Percentiles rank a stretch among this genome's conserved stretches.
Evolutionary conservation across 441 rosid species (phyloP).

Genomic region (Isatis lusitanica): DNA sequence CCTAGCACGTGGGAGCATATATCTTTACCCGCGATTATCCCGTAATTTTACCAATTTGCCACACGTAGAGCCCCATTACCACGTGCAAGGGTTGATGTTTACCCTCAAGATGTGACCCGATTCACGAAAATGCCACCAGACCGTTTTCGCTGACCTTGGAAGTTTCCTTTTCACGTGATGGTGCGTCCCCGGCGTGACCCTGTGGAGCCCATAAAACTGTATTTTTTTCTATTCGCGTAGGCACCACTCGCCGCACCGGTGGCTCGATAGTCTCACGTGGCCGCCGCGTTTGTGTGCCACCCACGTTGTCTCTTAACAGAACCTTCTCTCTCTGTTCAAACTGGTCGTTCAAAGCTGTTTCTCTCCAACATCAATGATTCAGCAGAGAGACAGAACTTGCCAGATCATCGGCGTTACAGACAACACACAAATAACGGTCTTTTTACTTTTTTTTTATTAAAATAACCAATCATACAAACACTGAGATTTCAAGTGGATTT

Average conservation of each 20-base stretch:
- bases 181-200: slow-evolving; percentile 34
- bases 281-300: slow-evolving; percentile 30
- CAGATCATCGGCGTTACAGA: slow-evolving; percentile 29
- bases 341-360: slow-evolving; percentile 37
- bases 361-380: slow-evolving; percentile 27
- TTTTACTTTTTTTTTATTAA: not conserved
- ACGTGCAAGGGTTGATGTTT: slow-evolving; percentile 7
- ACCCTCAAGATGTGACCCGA: not conserved
- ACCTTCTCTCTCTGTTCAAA: slow-evolving; percentile 40
- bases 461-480: not conserved
- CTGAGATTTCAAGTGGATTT: not conserved
- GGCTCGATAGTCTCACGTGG: slow-evolving; percentile 38
- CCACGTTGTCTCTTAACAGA: slow-evolving; percentile 31
- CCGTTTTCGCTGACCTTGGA: slow-evolving; percentile 33
- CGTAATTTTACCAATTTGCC: slow-evolving; percentile 19
- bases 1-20: slow-evolving; percentile 37
- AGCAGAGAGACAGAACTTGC: slow-evolving; percentile 28
- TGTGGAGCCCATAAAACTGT: slow-evolving; percentile 27
- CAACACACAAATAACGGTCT: slow-evolving; percentile 29
- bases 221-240: slow-evolving; percentile 3
- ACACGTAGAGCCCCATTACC: not conserved
- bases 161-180: slow-evolving; percentile 38
- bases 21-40: not conserved
- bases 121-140: slow-evolving; percentile 24
- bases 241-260: slow-evolving; percentile 32